Conservation (phyloP, 1,284 basidiomycete genomes). For the Leucoagaricus sp. region DNA sequence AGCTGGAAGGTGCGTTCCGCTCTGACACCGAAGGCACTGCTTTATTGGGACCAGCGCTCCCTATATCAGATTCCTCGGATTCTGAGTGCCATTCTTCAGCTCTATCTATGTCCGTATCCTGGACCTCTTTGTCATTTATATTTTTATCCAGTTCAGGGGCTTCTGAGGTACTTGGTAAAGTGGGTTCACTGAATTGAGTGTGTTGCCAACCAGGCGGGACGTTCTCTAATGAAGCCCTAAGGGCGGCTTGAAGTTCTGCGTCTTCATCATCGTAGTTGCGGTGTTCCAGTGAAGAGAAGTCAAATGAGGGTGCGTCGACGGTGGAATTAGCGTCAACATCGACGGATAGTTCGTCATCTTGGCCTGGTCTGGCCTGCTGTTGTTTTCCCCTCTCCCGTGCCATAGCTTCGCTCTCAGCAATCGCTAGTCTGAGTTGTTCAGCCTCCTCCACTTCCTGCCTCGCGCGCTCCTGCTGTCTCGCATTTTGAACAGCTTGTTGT, state of each 20-base stretch:
- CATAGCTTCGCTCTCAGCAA: conserved; percentile 66
- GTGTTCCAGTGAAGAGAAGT: background rate
- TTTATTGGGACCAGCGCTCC: conserved; percentile 3
- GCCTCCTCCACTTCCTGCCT: conserved; percentile 55
- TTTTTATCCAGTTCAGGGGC: background rate
- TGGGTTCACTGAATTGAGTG: conserved; percentile 18
- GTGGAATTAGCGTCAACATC: background rate
- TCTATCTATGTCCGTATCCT: conserved; percentile 2
- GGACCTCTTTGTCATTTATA: no score
- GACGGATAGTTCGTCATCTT: background rate
- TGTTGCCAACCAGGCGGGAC: conserved; percentile 56
- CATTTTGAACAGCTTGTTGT: conserved; percentile 29
- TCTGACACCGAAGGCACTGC: conserved; percentile 17
- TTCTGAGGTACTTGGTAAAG: conserved; percentile 1
- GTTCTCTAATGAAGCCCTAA: conserved; percentile 78
- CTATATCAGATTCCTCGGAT: conserved; percentile 12
- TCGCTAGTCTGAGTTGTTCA: conserved; percentile 59
- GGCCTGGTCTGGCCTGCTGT: conserved; percentile 35
- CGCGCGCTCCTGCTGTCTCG: conserved; percentile 29
- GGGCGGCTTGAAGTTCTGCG: conserved; percentile 80
- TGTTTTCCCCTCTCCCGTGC: conserved; percentile 41
- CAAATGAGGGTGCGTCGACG: background rate
- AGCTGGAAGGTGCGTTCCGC: conserved; percentile 41
- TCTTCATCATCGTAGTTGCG: conserved; percentile 85
- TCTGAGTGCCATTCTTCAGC: conserved; percentile 4